phyloP scores from a whole-genome alignment of 129 eudicot species.

The Heracleum sosnowskyi region DNA sequence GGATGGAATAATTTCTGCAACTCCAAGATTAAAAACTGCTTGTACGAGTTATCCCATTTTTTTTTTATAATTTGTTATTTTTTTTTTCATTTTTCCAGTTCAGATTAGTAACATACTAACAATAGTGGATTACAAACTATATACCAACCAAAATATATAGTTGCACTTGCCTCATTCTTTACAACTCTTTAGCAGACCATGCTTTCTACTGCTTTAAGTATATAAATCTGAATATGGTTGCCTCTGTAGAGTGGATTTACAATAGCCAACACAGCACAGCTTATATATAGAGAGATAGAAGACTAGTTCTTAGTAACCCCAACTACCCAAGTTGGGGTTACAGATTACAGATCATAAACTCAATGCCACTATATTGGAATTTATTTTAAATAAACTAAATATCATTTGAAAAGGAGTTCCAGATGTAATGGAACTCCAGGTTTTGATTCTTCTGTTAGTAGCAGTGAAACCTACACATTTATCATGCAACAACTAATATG shows the following conservation, averaged over 20 bases:
- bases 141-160: neutral
- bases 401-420: no score
- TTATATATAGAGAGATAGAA: neutral
- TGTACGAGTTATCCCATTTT: neutral
- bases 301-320: neutral
- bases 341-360: neutral
- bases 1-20: neutral
- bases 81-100: no score
- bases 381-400: no score
- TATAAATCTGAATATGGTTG: neutral
- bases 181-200: neutral
- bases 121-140: neutral
- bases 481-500: no score
- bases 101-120: neutral
- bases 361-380: neutral
- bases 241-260: neutral
- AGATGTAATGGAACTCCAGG: no score
- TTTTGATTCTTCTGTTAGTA: no score
- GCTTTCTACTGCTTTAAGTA: neutral
- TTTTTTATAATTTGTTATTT: no score
- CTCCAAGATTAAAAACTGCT: neutral
- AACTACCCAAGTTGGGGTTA: no score
- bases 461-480: no score
- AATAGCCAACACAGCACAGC: neutral
- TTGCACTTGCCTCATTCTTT: neutral